Base-by-base conservation (phyloP, 2,329 filamentous ascomycete genomes). In the Alternaria incomplexa region DNA sequence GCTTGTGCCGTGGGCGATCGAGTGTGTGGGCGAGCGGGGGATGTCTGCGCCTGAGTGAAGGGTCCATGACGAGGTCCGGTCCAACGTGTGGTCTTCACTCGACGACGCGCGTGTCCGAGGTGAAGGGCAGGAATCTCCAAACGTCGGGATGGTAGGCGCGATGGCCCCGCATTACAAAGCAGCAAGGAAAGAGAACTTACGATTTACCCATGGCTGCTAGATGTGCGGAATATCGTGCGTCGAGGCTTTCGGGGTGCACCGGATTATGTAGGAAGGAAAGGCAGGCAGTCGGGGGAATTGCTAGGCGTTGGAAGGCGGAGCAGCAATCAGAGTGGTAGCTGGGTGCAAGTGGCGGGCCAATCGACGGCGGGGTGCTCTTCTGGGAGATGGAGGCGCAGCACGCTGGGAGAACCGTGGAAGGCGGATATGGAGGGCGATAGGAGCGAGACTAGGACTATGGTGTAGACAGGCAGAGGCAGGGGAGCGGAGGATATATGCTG, bases 151-250 rank as follows among this genome's bases (percentile, higher is more conserved):
- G 51, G 67, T 55, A 62, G 55, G 58, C 61, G 61, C 54, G 50
- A 58, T 44, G 40, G 63, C 62, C 51, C 62, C 63, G 57, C 64
- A 57, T 51, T 51, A 56, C 68, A 68, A 59, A 65, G 62, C 65
- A 44, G 15, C 50, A 58, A 56, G 55, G 59, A 71, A 45, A 64
- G 55, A 50, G 59, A 54, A 79, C 79, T 81, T 77, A 81, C 79
- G 77, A 80, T 80, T 81, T 81, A 70, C 79, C 79, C 79, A 81
- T 81, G 70, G 65, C 68, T 69, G 59, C 15, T 46, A 48, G 32
- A 55, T 52, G 50, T 58, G 25, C 45, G 53, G 43, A 50, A 25
- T 48, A 48, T 56, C 32, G 61, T 46, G 53, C 40, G 62, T 45
- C 48, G 30, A 26, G 44, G 56, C 20, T 40, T 43, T 26, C 22